Percentiles rank a stretch among this genome's conserved stretches.
These are phyloP conservation scores for Pulicaria dysenterica DNA, from an alignment of 129 eudicot genomes.

Conservation along the genomic window DNA sequence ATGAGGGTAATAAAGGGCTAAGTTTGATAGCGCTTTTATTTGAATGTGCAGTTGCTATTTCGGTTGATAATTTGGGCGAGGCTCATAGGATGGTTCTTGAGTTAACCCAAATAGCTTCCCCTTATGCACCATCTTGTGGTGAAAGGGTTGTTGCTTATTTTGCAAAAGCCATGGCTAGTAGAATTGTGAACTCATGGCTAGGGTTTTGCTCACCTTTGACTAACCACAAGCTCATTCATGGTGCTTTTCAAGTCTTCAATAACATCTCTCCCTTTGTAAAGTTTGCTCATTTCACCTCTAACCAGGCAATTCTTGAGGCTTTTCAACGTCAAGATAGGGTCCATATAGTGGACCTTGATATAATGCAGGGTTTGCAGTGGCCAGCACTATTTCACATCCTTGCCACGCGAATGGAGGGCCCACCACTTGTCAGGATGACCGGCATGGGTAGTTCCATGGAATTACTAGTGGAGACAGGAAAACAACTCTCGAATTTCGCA, in stretches of 20 bases:
- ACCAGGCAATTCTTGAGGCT: constrained; percentile 84
- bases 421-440: constrained; percentile 73
- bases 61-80: constrained; percentile 82
- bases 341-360: constrained; percentile 80
- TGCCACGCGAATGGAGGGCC: constrained; percentile 78
- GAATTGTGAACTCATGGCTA: constrained; percentile 78
- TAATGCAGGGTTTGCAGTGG: constrained; percentile 95
- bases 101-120: constrained; percentile 73
- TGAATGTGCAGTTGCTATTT: constrained; percentile 86
- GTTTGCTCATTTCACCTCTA: constrained; percentile 83
- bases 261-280: constrained; percentile 74
- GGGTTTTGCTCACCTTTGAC: constrained; percentile 71
- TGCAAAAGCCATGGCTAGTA: constrained; percentile 74
- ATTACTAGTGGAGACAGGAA: constrained; percentile 61
- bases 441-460: constrained; percentile 72
- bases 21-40: constrained; percentile 50
- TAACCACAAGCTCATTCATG: constrained; percentile 55
- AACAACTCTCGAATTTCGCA: constrained; percentile 71
- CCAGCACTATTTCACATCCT: constrained; percentile 80
- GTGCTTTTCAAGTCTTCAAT: constrained; percentile 69
- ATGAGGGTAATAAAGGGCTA: constrained; percentile 38
- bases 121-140: constrained; percentile 74
- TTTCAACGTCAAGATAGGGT: constrained; percentile 59
- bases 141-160: constrained; percentile 83
- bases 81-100: constrained; percentile 78